Evolutionary conservation across 768 basidiomycete genomes (phyloP), one percentile per base, ranked within the genome.

Genomic region (Tylopilus balloui): DNA sequence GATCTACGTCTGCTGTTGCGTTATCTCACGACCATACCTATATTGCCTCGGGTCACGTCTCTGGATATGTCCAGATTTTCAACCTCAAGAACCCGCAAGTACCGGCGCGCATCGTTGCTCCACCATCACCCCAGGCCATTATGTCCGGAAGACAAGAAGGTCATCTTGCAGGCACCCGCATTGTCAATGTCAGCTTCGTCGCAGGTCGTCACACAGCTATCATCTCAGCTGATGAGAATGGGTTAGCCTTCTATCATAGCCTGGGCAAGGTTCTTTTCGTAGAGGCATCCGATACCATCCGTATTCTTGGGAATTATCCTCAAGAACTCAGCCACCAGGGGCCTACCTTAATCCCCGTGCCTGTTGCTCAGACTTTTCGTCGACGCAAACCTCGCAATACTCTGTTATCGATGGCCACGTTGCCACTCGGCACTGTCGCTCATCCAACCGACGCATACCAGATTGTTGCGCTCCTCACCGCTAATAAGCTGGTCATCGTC

Each of bases 1-100:
- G 92, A 17, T 68, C 89, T 13, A 88, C 92, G 8, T 94, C 89
- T n/a, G 88, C 94, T 1, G 68, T 99, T 13, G 85, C 91, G 0
- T 72, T 99, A 39, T 96, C 94, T 9, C 83, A 90, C 58, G 96
- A 99, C 63, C 91, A 92, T 57, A 97, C 94, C 1, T 96, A 84
- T 65, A 74, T 97, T 42, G 95, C 86, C 0, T 86, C 86, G 3
- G 96, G 96, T 0, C 92, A 98, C 68, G 73, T 80, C 6, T 78
- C 77, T 3, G 96, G 95, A 3, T 76, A 91, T 57, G 82, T 99
- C 39, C 86, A 88, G 59, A 75, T 99, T 1, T 98, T 86, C 65
- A 84, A 95, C 53, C 67, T 98, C 45, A 77, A 81, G 48, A 78
- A 80, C 24, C 84, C 88, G 1, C 76, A 81, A 45, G 71, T 64